Base-by-base conservation (phyloP, 495 filamentous ascomycete genomes). In the Oleoguttula mirabilis region DNA sequence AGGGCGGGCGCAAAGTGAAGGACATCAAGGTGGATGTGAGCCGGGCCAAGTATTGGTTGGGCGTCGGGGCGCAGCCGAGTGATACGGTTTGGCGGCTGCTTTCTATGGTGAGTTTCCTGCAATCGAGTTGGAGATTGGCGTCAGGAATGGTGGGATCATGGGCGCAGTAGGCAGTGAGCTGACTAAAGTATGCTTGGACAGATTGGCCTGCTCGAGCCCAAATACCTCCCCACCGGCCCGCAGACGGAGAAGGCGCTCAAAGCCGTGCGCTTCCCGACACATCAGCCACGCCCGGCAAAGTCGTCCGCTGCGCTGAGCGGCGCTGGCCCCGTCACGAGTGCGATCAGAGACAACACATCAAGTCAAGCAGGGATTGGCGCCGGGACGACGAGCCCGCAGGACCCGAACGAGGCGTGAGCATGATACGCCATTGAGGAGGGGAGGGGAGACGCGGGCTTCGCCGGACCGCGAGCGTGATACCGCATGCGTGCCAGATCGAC, bases 51-150 rank as follows among this genome's bases (percentile, higher is more conserved):
- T 98, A 98, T 65, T 98, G 90, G 90, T 67, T 98, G 11, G 90
- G 90, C 59, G 88, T 95, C 8, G 90, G 90, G 3, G 90, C 90
- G 28, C 90, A 98, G 64, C 88, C 90, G 21, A 87, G 78, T 50
- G 84, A 94, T 50, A 73, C 82, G 3, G 82, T 79, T 21, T 92
- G 86, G 90, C 70, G 86, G 64, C 56, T 98, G 51, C 61, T 98
- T 61, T 67, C 68, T 38, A 76, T 94, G 82, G 90, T 94, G 68
- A 36, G 81, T 64, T 27, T 41, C 44, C 36, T 10, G 22, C n/a
- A 14, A 7, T 27, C 3, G 6, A 14, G 32, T 19, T 15, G 19
- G 28, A 31, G n/a, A n/a, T n/a, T n/a, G n/a, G n/a, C n/a, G n/a
- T n/a, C n/a, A n/a, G n/a, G n/a, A n/a, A n/a, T n/a, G n/a, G n/a